Evolutionary conservation across 1,284 basidiomycete species (phyloP).

Genomic region (Rhodotorula sp.): DNA sequence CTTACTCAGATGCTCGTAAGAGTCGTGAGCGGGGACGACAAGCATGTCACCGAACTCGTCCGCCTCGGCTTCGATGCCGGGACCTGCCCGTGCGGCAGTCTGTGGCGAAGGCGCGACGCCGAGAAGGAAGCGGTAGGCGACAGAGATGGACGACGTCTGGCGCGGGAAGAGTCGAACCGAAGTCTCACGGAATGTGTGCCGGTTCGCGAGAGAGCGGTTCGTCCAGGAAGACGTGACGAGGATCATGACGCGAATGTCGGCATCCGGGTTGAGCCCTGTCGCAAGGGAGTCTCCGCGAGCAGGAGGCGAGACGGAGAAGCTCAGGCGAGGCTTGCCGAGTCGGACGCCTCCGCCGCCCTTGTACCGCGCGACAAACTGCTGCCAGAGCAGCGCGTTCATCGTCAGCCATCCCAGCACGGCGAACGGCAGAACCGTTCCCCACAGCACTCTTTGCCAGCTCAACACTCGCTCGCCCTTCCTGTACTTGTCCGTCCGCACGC

Average conservation of each 20-base stretch:
- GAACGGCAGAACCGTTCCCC: constrained; percentile 37
- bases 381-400: constrained; percentile 29
- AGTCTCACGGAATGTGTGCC: constrained; percentile 34
- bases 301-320: background rate
- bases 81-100: constrained; percentile 11
- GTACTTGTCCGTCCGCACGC: constrained; percentile 38
- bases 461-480: constrained; percentile 36
- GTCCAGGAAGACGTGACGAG: constrained; percentile 39
- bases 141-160: constrained; percentile 2
- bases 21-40: constrained; percentile 29
- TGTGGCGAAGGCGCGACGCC: constrained; percentile 36
- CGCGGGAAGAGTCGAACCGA: constrained; percentile 27
- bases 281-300: background rate
- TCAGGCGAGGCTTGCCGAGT: constrained; percentile 11
- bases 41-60: constrained; percentile 30
- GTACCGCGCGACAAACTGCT: constrained; percentile 36
- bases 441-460: constrained; percentile 37
- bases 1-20: constrained; percentile 17
- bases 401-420: constrained; percentile 35
- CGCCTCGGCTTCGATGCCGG: constrained; percentile 32
- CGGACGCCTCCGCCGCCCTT: constrained; percentile 32
- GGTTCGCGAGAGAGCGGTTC: constrained; percentile 20
- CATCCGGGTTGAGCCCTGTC: constrained; percentile 4
- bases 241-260: constrained; percentile 30
- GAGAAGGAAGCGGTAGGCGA: constrained; percentile 37